These are phyloP conservation scores for Bipolaris cookei DNA, from an alignment of 2,329 filamentous ascomycete species.

Conservation along the genomic window DNA sequence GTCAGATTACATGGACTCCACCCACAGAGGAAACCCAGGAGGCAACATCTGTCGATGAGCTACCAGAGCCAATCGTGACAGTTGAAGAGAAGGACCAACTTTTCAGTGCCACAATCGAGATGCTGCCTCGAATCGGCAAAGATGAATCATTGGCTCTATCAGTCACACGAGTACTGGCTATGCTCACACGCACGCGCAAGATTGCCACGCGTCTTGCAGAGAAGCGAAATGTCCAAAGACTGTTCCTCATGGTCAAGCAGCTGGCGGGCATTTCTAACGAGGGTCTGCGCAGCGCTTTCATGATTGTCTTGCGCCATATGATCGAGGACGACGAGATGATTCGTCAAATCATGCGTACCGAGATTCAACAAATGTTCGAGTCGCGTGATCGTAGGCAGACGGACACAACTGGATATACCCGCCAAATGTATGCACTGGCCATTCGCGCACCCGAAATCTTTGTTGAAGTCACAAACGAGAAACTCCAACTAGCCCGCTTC, in stretches of 20 bases:
- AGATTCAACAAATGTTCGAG: constrained; percentile 82
- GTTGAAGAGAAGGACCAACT: constrained; percentile 71
- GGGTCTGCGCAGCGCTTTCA: constrained; percentile 75
- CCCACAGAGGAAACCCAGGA: constrained; percentile 56
- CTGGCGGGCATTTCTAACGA: constrained; percentile 79
- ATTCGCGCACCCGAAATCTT: constrained; percentile 85
- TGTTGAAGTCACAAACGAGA: constrained; percentile 84
- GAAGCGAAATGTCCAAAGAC: constrained; percentile 83
- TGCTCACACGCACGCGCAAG: constrained; percentile 79
- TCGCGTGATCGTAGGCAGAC: constrained; percentile 55
- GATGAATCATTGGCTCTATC: constrained; percentile 85
- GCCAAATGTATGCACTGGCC: constrained; percentile 77
- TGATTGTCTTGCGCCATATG: constrained; percentile 88
- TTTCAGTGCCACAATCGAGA: constrained; percentile 77
- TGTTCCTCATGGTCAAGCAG: constrained; percentile 96
- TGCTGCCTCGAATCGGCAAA: constrained; percentile 86
- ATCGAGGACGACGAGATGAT: constrained; percentile 92
- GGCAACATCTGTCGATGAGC: constrained; percentile 62
- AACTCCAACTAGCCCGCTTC: constrained; percentile 74
- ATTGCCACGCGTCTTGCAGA: constrained; percentile 80
- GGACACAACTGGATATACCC: constrained; percentile 76
- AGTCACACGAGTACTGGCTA: constrained; percentile 80
- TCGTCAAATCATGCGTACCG: constrained; percentile 87
- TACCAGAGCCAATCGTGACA: constrained; percentile 68
- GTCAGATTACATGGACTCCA: constrained; percentile 72